Conservation (phyloP, 495 filamentous ascomycete genomes). For the Letharia lupina region DNA sequence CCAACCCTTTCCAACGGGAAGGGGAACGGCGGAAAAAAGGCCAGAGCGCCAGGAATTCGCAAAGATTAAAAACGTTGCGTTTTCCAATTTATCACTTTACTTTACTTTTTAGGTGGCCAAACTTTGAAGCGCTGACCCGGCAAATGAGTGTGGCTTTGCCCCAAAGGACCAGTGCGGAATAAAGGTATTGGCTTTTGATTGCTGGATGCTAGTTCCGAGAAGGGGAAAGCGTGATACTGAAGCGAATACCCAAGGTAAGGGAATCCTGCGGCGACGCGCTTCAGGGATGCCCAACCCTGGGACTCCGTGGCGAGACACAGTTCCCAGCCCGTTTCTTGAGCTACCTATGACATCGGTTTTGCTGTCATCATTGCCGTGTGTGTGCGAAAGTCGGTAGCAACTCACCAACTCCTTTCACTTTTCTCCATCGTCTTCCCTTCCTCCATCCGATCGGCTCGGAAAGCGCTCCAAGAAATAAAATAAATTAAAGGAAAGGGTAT, state of each 20-base stretch:
- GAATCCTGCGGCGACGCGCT: conserved; percentile 5
- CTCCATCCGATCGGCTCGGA: too few relatives aligned
- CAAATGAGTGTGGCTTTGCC: conserved; percentile 24
- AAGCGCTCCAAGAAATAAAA: too few relatives aligned
- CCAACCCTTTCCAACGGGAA: not conserved
- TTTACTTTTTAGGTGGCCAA: not conserved
- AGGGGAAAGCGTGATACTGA: not conserved
- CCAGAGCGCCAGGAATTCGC: not conserved
- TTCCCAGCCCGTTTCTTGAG: not conserved
- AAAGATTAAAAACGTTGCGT: too few relatives aligned
- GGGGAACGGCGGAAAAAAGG: not conserved
- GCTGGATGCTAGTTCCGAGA: not conserved
- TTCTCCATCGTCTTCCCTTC: not conserved
- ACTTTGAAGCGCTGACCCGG: conserved; percentile 18
- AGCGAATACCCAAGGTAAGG: too few relatives aligned
- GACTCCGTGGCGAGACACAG: not conserved
- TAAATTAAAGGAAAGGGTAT: too few relatives aligned
- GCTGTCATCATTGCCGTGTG: not conserved
- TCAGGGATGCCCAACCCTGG: conserved; percentile 5
- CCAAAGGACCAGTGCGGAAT: conserved; percentile 3
- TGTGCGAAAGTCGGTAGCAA: not conserved
- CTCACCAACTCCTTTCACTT: not conserved
- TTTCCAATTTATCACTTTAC: too few relatives aligned
- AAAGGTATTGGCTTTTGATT: not conserved
- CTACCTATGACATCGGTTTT: not conserved